These are phyloP conservation scores for Teunomyces kruisii DNA, from an alignment of 805 yeast genomes.

Conservation along the genomic window DNA sequence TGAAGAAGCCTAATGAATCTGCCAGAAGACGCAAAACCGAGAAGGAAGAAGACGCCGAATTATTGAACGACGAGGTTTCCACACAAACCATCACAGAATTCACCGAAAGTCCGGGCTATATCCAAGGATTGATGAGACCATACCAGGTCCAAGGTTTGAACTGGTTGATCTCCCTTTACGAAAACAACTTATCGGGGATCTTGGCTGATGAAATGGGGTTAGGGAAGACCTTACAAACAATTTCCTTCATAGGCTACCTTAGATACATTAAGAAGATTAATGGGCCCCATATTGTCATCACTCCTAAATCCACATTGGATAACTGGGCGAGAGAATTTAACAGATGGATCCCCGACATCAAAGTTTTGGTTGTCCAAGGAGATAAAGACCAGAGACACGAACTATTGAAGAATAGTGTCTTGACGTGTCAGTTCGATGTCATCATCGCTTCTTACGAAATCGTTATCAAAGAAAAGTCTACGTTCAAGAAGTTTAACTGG, in stretches of 20 bases:
- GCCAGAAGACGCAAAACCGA: conserved; percentile 67
- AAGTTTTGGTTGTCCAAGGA: conserved; percentile 69
- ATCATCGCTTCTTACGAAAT: conserved; percentile 73
- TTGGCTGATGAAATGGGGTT: conserved; percentile 87
- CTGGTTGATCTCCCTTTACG: conserved; percentile 70
- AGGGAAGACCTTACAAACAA: conserved; percentile 80
- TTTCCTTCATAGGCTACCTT: conserved; percentile 70
- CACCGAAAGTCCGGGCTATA: conserved; percentile 50
- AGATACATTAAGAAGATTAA: conserved; percentile 57
- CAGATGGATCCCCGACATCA: conserved; percentile 79
- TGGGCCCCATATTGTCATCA: conserved; percentile 76
- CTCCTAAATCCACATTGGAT: conserved; percentile 78
- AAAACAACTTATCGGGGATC: conserved; percentile 70
- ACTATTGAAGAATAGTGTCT: conserved; percentile 48
- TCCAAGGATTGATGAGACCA: conserved; percentile 63
- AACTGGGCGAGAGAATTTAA: conserved; percentile 79
- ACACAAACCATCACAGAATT: conserved; percentile 42
- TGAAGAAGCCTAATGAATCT: conserved; percentile 9
- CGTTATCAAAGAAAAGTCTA: conserved; percentile 70
- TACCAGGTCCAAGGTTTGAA: conserved; percentile 81
- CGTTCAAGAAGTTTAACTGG: conserved; percentile 69
- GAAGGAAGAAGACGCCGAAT: conserved; percentile 75
- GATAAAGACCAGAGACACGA: conserved; percentile 65
- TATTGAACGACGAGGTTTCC: conserved; percentile 54
- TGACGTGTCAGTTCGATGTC: conserved; percentile 69